phyloP scores from a whole-genome alignment of 129 eudicot genomes.

The Flaveria sonorensis region DNA sequence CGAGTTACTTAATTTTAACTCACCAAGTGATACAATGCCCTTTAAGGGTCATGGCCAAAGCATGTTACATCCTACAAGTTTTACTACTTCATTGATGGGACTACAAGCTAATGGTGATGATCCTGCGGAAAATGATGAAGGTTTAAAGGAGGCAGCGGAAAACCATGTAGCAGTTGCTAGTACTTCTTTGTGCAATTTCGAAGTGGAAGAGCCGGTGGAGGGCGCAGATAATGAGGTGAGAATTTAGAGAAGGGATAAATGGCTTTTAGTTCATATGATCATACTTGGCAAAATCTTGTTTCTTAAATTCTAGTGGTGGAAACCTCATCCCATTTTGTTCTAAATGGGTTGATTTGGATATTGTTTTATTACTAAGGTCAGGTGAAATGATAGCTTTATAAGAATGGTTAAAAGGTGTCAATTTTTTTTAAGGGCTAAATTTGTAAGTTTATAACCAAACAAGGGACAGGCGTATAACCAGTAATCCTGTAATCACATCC shows the following conservation, averaged over 20 bases:
- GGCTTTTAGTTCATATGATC: neutral
- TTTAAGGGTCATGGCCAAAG: too few species aligned
- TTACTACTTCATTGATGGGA: neutral
- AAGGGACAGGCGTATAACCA: too few species aligned
- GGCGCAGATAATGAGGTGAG: constrained; percentile 64
- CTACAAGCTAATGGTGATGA: constrained; percentile 36
- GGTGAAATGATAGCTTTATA: neutral
- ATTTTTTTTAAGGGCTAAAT: too few species aligned
- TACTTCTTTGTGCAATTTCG: constrained; percentile 39
- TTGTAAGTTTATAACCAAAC: too few species aligned
- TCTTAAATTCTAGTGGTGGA: neutral
- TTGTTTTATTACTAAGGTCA: neutral
- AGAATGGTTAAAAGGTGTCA: neutral
- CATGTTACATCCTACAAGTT: too few species aligned
- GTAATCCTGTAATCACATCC: too few species aligned
- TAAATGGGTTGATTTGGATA: neutral
- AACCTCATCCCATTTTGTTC: neutral
- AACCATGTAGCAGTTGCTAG: constrained; percentile 26
- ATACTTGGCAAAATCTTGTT: neutral
- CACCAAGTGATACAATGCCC: constrained; percentile 42
- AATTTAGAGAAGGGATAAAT: neutral
- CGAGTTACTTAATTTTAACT: constrained; percentile 59
- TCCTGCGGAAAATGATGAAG: constrained; percentile 37
- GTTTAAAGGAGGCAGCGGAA: constrained; percentile 19
- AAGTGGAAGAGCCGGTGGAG: constrained; percentile 32